Conservation (phyloP, 805 yeast genomes). For the Nakazawaea molendinolei region DNA sequence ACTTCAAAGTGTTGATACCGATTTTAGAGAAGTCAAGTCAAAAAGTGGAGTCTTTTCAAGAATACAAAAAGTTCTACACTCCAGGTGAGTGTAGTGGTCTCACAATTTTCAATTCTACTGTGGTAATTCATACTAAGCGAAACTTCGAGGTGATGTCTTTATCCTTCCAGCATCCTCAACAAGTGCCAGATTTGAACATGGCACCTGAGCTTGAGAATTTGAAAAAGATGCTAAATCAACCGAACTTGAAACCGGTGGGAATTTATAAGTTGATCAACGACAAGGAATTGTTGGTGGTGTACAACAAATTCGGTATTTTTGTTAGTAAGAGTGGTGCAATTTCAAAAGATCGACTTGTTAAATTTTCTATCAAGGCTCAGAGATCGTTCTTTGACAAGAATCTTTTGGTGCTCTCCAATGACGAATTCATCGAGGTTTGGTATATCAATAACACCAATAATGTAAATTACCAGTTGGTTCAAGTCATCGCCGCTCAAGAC, state of each 20-base stretch:
- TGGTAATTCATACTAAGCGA: conserved; percentile 58
- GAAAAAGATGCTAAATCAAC: conserved; percentile 30
- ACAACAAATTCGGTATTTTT: conserved; percentile 64
- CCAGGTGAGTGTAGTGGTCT: conserved; percentile 54
- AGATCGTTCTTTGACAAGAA: conserved; percentile 37
- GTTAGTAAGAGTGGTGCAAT: conserved; percentile 37
- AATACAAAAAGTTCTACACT: conserved; percentile 39
- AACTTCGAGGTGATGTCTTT: conserved; percentile 64
- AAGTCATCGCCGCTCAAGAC: conserved; percentile 68
- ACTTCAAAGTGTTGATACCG: conserved; percentile 53
- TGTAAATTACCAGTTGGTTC: conserved; percentile 43
- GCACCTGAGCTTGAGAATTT: conserved; percentile 28
- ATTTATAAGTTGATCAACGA: conserved; percentile 55
- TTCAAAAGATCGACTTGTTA: conserved; percentile 33
- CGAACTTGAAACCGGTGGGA: conserved; percentile 44
- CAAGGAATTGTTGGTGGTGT: conserved; percentile 53
- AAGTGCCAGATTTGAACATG: conserved; percentile 43
- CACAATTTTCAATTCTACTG: conserved; percentile 56
- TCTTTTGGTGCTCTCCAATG: conserved; percentile 47
- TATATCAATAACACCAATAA: conserved; percentile 34
- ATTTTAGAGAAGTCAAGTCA: conserved; percentile 21
- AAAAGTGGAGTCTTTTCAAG: conserved; percentile 34
- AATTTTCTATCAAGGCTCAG: conserved; percentile 35
- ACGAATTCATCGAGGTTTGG: conserved; percentile 68
- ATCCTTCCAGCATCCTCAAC: conserved; percentile 48